Evolutionary conservation across 768 basidiomycete species (phyloP), one percentile per base, ranked within the genome.

Genomic region (Suillus tomentosus): DNA sequence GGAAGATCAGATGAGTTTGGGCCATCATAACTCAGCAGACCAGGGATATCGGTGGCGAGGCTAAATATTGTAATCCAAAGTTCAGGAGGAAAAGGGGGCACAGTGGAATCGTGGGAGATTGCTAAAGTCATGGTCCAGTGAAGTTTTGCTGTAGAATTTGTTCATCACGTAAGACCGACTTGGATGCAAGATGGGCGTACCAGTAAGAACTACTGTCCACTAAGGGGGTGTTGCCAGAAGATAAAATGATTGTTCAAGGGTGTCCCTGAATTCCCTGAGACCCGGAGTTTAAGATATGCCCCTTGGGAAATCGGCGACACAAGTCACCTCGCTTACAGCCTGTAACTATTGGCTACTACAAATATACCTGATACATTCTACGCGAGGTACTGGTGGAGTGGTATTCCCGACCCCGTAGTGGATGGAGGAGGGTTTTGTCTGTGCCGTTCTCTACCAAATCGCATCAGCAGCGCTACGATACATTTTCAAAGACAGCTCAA

Each of bases 41-140:
- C 51, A 14, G 54, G 66, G 6, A 68, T 24, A 42, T 66, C 59
- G 5, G 72, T 66, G 13, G 71, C 71, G 39, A 69, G 62, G 40
- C 40, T 19, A 56, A 75, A 75, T 37, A 75, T 67, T 48, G 53
- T 68, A 19, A 72, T 66, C 74, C 74, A 75, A 47, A 75, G 61
- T 64, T 74, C 74, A 22, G 74, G 72, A 36, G 73, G 73, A 14
- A 75, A 65, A 13, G 19, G 60, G 10, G 60, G 56, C n/a, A 34
- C 14, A 3, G 47, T 36, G 58, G 60, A 55, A 43, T 13, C 62
- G 27, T 17, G 19, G 34, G 53, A 60, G 55, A 43, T 24, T 51
- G 34, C 24, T 8, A 60, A 61, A 14, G 64, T 58, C 69, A 72
- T 74, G 40, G 53, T 27, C 50, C 31, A 31, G 31, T 22, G 14